Evolutionary conservation across 2,329 filamentous ascomycete genomes (phyloP), one percentile per base, ranked within the genome.

Genomic region (Pseudogymnoascus sp.): DNA sequence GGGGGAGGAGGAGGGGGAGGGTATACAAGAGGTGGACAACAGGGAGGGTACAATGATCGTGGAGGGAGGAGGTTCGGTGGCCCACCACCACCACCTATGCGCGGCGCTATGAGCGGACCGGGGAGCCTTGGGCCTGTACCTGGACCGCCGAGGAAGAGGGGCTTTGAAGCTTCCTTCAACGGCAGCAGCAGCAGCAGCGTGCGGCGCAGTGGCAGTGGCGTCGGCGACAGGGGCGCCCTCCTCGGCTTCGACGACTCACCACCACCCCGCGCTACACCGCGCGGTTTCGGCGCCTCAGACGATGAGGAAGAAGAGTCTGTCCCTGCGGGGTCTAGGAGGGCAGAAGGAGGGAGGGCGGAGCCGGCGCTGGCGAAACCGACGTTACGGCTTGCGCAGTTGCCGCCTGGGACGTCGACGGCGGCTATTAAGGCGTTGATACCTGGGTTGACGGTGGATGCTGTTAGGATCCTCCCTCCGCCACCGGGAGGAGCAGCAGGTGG

Each of bases 201-300:
- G 2, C 21, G 21, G 12, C 40, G 52, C 15, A 12, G 12, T 25
- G 39, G 37, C 36, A 39, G 36, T n/a, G 36, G 13, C 37, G 37
- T 25, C 2, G 18, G 39, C 39, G 40, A 13, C 12, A n/a, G 21
- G 65, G 33, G 60, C 66, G 13, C 64, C 67, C 31, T 45, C 40
- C 40, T 45, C 6, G 21, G 21, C 18, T 45, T 45, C 21, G 40
- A 45, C 40, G 40, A 45, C 21, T 45, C 40, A 5, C 40, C 40
- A 27, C 40, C 40, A n/a, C n/a, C n/a, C 12, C 40, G 21, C 21
- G 40, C 86, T 4, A 82, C 90, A 3, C 82, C 89, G 64, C 85
- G 85, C 69, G 88, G 86, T 29, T 94, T 94, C 68, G 80, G 88
- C 63, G 86, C 87, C 62, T 90, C 81, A 67, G 82, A 84, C 58